These are phyloP conservation scores for Coprinellus aureogranulatus DNA, from an alignment of 768 basidiomycete species.

Conservation along the genomic window DNA sequence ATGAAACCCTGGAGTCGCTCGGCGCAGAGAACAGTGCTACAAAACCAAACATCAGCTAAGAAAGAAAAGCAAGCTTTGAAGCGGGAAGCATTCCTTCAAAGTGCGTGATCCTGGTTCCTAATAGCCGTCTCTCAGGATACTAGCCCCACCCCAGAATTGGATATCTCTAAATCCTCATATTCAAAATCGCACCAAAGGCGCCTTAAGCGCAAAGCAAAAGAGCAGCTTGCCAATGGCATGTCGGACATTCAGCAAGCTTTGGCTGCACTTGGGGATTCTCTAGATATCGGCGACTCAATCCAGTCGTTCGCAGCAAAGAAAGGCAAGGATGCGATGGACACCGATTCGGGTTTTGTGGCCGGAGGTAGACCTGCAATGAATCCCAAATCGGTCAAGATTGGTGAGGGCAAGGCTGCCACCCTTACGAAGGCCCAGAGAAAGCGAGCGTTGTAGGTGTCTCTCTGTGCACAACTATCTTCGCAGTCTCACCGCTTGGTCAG, in stretches of 20 bases:
- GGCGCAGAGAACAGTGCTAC: conserved; percentile 4
- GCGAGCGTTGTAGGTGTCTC: conserved; percentile 57
- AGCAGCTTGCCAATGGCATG: conserved; percentile 53
- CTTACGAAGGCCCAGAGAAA: conserved; percentile 66
- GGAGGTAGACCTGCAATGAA: conserved; percentile 19
- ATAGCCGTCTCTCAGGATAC: conserved; percentile 7
- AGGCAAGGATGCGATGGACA: conserved; percentile 11
- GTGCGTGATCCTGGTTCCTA: no score
- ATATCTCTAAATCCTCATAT: conserved; percentile 49
- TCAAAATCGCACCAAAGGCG: conserved; percentile 74
- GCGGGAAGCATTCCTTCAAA: conserved; percentile 66
- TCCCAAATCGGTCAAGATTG: conserved; percentile 54
- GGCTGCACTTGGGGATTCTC: conserved; percentile 44
- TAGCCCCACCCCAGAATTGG: conserved; percentile 32
- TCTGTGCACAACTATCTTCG: background rate
- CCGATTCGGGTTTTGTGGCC: conserved; percentile 12
- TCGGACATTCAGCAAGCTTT: conserved; percentile 54
- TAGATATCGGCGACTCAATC: conserved; percentile 16
- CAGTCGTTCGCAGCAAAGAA: conserved; percentile 15
- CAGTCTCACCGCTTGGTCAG: conserved; percentile 32
- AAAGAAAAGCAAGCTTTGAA: conserved; percentile 67
- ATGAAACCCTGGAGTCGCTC: conserved; percentile 27
- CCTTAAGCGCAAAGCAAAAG: conserved; percentile 65
- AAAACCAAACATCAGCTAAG: conserved; percentile 39
- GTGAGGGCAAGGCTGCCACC: conserved; percentile 58